Evolutionary conservation across 805 yeast species (phyloP), one percentile per base, ranked within the genome.

Genomic region (Cyberlindnera maritima): DNA sequence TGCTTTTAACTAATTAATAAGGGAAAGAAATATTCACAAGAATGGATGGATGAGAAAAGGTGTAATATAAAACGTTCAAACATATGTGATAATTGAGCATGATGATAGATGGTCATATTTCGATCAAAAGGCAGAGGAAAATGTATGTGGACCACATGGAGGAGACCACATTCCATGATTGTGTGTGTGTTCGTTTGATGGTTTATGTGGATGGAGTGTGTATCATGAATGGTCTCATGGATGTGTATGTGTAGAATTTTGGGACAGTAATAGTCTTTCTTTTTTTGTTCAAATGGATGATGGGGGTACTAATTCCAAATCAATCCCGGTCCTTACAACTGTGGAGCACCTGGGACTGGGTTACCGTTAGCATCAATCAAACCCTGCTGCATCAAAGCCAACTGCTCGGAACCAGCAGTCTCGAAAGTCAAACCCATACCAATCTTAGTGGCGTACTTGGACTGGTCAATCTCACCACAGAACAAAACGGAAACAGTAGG

Each of bases 381-480:
- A 61, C 92, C 92, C 70, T 85, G 90, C 74, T 86, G 95, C 89
- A 85, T 83, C 84, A 87, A 78, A 77, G 88, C 82, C 59, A 89
- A 79, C 74, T 88, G 94, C 74, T 91, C 96, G 63, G 87, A 83
- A 65, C 97, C 97, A 48, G 94, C 92, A 56, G 94, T 83, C 76
- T 94, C 98, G 57, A 94, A 84, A 75, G 92, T 97, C 61, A 94
- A 76, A 68, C 97, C 98, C 60, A 91, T 80, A 65, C 99, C 99
- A 56, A 92, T 72, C 69, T 83, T 85, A 54, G 91, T 83, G 52
- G 89, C 73, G 63, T 76, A 76, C 69, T 84, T 85, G 64, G 75
- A 71, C 68, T 92, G 98, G 71, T 92, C 97, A 53, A 92, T 80
- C 71, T 91, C 96, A 62, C 96, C 96, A 55, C 86, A 79, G 75